Conservation (phyloP, 179 eudicot species). For the Patellifolia procumbens region DNA sequence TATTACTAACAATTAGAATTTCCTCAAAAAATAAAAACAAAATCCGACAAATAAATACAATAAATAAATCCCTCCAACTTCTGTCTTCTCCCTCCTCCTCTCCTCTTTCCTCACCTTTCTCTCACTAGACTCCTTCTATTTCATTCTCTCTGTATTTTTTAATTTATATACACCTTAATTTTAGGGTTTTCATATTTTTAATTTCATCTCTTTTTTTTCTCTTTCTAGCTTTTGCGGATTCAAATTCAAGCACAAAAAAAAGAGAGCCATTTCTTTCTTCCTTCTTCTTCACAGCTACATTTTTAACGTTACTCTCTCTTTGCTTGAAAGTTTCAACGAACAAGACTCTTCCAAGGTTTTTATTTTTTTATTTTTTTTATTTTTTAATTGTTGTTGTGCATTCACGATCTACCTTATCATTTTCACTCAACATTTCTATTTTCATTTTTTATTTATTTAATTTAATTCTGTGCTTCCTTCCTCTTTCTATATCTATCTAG, state of each 20-base stretch:
- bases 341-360: conserved; percentile 4
- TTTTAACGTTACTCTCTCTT: conserved; percentile 30
- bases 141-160: conserved; percentile 24
- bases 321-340: conserved; percentile 29
- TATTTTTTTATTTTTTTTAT: neutral
- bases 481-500: conserved; percentile 22
- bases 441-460: conserved; percentile 19
- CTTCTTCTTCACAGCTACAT: conserved; percentile 19
- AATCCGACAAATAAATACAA: neutral
- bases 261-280: too few species aligned
- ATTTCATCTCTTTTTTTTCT: neutral
- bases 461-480: too few species aligned
- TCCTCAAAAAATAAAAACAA: too few species aligned
- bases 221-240: conserved; percentile 16
- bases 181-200: conserved; percentile 1
- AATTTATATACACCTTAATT: too few species aligned
- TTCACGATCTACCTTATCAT: conserved; percentile 34
- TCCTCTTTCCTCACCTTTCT: neutral
- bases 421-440: conserved; percentile 30
- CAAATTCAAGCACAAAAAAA: conserved; percentile 9
- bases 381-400: conserved; percentile 33
- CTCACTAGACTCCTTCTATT: conserved; percentile 12
- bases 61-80: conserved; percentile 3
- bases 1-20: neutral
- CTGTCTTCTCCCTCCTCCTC: conserved; percentile 4